Base-by-base conservation (phyloP, 2,329 filamentous ascomycete genomes). In the Raffaelea deltoideospora region DNA sequence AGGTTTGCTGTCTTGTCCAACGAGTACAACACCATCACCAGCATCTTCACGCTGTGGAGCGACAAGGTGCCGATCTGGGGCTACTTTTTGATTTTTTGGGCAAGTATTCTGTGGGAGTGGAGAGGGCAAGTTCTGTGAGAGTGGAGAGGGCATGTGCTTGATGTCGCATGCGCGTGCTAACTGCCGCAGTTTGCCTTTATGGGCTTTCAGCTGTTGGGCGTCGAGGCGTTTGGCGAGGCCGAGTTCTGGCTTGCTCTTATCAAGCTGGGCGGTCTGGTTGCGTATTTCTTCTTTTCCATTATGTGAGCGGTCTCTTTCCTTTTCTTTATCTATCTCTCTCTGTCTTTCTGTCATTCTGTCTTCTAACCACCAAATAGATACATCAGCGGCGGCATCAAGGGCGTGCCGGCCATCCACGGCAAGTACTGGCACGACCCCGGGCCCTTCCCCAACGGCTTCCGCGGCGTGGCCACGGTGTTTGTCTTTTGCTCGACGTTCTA, bases 401-500 rank as follows among this genome's bases (percentile, higher is more conserved):
- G 77, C 7, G 58, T 63, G n/a, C 67, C 72, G 13, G 59, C 61
- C 31, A 59, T 84, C 14, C 79, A 81, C 2, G 82, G 82, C 33
- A 53, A 63, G 18, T 84, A 85, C 53, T 86, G 79, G 79, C 61
- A 69, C 35, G 58, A 77, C 31, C 80, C 80, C 0, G 81, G 80
- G 8, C 69, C 79, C 0, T 84, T 85, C 47, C 64, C 67, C 0
- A 61, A 77, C n/a, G 79, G 79, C 8, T 75, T 83, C 47, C 64
- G 69, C 8, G 72, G 76, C 7, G 68, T 77, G 11, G 72, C 71
- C 1, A 66, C 65, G n/a, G 74, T 77, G 26, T 76, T 79, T 43
- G 72, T 80, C 27, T 80, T 75, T 45, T 79, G 74, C 50, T 74
- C 72, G 8, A 80, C 77, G 3, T 78, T 79, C 36, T 82, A 79